Base-by-base conservation (phyloP, 495 filamentous ascomycete genomes). In the Copromyces sp. region DNA sequence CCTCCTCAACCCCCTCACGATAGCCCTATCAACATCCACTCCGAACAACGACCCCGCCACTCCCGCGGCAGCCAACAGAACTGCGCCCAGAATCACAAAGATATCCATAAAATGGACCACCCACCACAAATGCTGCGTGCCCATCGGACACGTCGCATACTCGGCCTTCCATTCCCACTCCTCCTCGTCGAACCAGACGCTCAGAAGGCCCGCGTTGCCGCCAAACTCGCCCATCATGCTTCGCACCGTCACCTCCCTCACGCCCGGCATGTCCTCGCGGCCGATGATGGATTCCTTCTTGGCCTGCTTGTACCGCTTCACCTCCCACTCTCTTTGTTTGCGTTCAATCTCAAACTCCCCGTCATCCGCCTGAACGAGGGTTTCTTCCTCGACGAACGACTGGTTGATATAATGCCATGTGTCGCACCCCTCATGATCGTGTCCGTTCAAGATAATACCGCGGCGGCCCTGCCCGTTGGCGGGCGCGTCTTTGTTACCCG, bases 201-300 rank as follows among this genome's bases (percentile, higher is more conserved):
- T 94, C 53, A 99, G 79, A 39, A 99, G 83, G 0, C 93, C 96
- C 0, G 93, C 94, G 79, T 97, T 94, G 5, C 95, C 95, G 24
- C 89, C 90, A 77, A 89, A 98, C 37, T 92, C 92, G 35, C 95
- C 95, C 95, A 99, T 99, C 95, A 99, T 98, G 75, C 93, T 97
- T n/a, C 93, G 88, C 6, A 98, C 91, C 0, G 95, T 99, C 70
- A 98, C 88, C 81, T 98, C 95, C 3, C 94, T 83, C n/a, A 97
- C 84, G 1, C 87, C 88, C 1, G 88, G 87, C 2, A 84, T 24
- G 0, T 77, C 81, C 0, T 78, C 75, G 2, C 78, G 76, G 11
- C 80, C 81, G 20, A 79, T 74, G 0, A 85, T 68, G 4, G 80
- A 71, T 3, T 76, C 77, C 6, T 73, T 72, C 14, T 69, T 74